Evolutionary conservation across 495 filamentous ascomycete species (phyloP).

Genomic region (Oleoguttula mirabilis): DNA sequence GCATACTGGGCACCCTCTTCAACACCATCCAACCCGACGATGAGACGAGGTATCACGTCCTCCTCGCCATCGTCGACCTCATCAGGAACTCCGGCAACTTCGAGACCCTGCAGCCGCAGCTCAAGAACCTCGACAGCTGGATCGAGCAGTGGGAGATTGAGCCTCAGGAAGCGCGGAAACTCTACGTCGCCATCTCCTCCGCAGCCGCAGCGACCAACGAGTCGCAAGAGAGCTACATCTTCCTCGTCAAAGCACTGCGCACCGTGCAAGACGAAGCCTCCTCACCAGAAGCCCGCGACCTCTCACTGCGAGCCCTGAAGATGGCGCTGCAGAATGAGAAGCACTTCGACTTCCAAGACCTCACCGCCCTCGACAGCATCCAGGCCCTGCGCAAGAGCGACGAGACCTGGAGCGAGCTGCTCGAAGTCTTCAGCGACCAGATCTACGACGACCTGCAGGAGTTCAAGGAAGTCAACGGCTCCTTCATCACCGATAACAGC

Average conservation of each 20-base stretch:
- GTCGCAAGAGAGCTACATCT: constrained; percentile 64
- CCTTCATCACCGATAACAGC: constrained; percentile 61
- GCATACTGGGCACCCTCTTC: constrained; percentile 87
- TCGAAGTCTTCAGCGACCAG: constrained; percentile 90
- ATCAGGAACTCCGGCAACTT: constrained; percentile 54
- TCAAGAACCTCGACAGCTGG: constrained; percentile 72
- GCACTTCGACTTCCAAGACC: constrained; percentile 89
- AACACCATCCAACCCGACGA: constrained; percentile 69
- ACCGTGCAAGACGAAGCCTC: constrained; percentile 63
- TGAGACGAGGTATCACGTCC: constrained; percentile 75
- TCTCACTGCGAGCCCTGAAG: constrained; percentile 74
- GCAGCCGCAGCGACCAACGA: constrained; percentile 66
- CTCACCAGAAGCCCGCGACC: constrained; percentile 57
- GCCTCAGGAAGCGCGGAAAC: constrained; percentile 64
- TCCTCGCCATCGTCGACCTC: constrained; percentile 69
- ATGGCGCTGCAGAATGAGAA: constrained; percentile 60
- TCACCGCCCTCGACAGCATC: constrained; percentile 73
- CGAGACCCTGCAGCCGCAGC: constrained; percentile 64
- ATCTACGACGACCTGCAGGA: constrained; percentile 88
- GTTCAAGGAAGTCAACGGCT: constrained; percentile 72
- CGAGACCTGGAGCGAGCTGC: constrained; percentile 70
- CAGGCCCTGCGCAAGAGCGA: constrained; percentile 76
- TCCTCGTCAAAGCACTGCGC: constrained; percentile 69
- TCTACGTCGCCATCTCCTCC: constrained; percentile 68
- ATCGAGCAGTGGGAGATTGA: constrained; percentile 71